Percentiles rank a stretch among this genome's conserved stretches.
Conservation (phyloP, 192 early-diverging fungal genomes). For the Coemansia erecta region DNA sequence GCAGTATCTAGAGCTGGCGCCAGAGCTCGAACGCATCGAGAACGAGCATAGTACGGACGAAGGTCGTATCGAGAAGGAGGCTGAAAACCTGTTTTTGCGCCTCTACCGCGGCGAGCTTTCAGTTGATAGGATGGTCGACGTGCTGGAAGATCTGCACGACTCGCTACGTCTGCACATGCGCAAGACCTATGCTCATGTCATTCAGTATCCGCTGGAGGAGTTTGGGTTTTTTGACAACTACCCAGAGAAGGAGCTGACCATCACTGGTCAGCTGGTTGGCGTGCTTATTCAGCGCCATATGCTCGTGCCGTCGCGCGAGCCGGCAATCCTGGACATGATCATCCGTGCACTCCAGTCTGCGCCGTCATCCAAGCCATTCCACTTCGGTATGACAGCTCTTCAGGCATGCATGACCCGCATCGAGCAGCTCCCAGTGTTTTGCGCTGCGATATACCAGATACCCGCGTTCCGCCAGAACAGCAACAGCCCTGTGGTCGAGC, state of each 20-base stretch:
- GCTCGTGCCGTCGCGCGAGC: constrained; percentile 73
- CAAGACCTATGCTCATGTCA: constrained; percentile 86
- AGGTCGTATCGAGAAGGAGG: constrained; percentile 50
- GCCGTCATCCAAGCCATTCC: constrained; percentile 77
- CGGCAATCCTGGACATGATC: constrained; percentile 87
- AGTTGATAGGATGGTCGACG: constrained; percentile 81
- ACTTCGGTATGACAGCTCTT: constrained; percentile 86
- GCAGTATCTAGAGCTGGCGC: constrained; percentile 44
- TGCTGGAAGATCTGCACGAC: constrained; percentile 76
- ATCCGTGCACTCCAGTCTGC: constrained; percentile 82
- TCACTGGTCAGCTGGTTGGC: constrained; percentile 91
- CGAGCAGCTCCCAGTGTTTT: constrained; percentile 89
- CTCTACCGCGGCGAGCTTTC: constrained; percentile 59
- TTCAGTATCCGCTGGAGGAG: constrained; percentile 94
- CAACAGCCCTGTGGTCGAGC: constrained; percentile 33
- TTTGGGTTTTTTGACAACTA: constrained; percentile 93
- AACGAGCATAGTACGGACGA: constrained; percentile 43
- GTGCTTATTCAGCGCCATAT: constrained; percentile 85
- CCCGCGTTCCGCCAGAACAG: constrained; percentile 70
- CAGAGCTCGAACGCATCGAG: constrained; percentile 39
- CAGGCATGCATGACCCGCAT: constrained; percentile 80
- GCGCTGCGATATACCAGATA: constrained; percentile 79
- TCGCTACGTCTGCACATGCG: constrained; percentile 72
- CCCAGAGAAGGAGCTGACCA: constrained; percentile 85
- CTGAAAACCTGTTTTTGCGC: constrained; percentile 48